Percentiles rank a stretch among this genome's conserved stretches.
Evolutionary conservation across 2,329 filamentous ascomycete species (phyloP).

Genomic region (Pseudodiploospora longispora): DNA sequence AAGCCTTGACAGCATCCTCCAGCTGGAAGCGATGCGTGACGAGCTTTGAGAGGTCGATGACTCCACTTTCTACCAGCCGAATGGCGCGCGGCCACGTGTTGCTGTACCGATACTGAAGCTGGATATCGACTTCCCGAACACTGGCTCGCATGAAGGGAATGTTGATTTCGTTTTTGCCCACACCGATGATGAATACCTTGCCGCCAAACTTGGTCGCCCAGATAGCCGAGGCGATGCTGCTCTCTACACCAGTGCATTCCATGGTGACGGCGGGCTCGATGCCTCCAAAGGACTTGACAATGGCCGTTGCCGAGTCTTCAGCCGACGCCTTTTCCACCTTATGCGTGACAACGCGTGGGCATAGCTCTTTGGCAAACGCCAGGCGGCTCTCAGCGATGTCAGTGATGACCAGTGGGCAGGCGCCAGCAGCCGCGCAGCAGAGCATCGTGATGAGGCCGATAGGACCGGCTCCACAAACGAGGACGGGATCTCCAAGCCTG

Average conservation of each 20-base stretch:
- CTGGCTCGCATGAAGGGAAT: conserved; percentile 92
- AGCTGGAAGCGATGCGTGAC: conserved; percentile 83
- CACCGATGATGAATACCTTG: conserved; percentile 93
- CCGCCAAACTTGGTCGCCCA: conserved; percentile 91
- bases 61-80: conserved; percentile 72
- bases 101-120: conserved; percentile 93
- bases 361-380: conserved; percentile 75
- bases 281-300: conserved; percentile 60
- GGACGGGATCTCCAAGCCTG: conserved; percentile 73
- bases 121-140: conserved; percentile 85
- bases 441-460: conserved; percentile 87
- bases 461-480: conserved; percentile 88
- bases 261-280: conserved; percentile 74
- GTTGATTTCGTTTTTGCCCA: conserved; percentile 90
- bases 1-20: conserved; percentile 83
- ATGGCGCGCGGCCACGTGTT: conserved; percentile 97
- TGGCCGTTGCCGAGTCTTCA: conserved; percentile 65
- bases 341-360: conserved; percentile 72
- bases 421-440: conserved; percentile 78
- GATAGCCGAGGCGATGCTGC: conserved; percentile 76
- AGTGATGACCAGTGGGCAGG: conserved; percentile 84
- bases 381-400: conserved; percentile 86
- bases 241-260: conserved; percentile 94
- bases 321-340: conserved; percentile 60
- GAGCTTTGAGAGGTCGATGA: conserved; percentile 72